Percentiles rank a stretch among this genome's conserved stretches.
Evolutionary conservation across 1,284 basidiomycete species (phyloP).

Genomic region (Afroboletus lepidellus): DNA sequence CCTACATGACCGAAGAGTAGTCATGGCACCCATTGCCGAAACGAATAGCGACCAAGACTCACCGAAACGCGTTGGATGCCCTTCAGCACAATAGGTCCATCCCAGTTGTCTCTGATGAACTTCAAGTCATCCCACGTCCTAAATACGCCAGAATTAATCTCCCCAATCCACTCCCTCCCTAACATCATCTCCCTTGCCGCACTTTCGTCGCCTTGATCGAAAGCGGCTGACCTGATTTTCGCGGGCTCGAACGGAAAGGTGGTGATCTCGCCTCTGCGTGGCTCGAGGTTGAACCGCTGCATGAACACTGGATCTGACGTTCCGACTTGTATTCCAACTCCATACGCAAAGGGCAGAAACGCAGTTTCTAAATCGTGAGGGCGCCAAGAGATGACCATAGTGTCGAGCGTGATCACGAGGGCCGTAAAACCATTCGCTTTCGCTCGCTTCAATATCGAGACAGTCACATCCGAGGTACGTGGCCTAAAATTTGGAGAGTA

Average conservation of each 20-base stretch:
- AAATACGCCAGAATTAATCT: slow-evolving; percentile 59
- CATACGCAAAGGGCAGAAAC: slow-evolving; percentile 43
- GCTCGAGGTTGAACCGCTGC: slow-evolving; percentile 35
- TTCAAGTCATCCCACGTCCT: slow-evolving; percentile 65
- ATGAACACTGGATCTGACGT: slow-evolving; percentile 56
- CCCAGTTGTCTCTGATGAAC: slow-evolving; percentile 66
- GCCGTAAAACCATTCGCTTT: slow-evolving; percentile 50
- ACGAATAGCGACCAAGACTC: not conserved
- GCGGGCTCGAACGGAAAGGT: slow-evolving; percentile 57
- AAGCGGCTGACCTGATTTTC: slow-evolving; percentile 38
- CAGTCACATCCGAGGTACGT: slow-evolving; percentile 41
- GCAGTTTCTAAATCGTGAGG: slow-evolving; percentile 44
- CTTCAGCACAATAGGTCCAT: slow-evolving; percentile 70
- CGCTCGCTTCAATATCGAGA: slow-evolving; percentile 49
- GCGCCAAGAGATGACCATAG: slow-evolving; percentile 49
- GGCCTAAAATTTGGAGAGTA: slow-evolving; percentile 39
- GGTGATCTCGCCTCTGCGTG: slow-evolving; percentile 31
- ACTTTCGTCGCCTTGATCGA: slow-evolving; percentile 45
- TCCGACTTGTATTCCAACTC: slow-evolving; percentile 44
- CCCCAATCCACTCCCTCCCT: slow-evolving; percentile 55
- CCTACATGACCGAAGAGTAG: slow-evolving; percentile 37
- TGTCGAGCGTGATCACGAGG: slow-evolving; percentile 55
- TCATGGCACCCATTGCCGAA: not conserved
- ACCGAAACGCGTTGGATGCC: slow-evolving; percentile 62
- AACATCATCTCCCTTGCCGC: slow-evolving; percentile 40